Base-by-base conservation (phyloP, 345 rosid genomes). In the Ricinus communis region DNA sequence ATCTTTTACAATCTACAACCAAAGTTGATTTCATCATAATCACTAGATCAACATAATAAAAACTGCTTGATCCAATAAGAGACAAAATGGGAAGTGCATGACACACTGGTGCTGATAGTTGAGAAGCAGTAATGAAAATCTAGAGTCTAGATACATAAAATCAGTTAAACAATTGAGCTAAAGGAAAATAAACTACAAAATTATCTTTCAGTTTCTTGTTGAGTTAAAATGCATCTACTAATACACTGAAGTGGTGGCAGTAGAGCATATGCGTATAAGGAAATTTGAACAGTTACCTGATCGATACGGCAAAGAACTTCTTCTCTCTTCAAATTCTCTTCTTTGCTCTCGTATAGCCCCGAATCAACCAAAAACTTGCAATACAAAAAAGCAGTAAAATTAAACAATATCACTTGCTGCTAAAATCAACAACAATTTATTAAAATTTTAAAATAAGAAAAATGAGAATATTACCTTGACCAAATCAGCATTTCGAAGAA, bases 271-370 rank as follows among this genome's bases (percentile, higher is more conserved):
- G 28, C 14, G 36, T 24, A 12, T 27, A 56, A 12, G 28, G 0
- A 56, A 62, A 2, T 11, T 7, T 27, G 15, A 27, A 53, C 15
- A 57, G 22, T 49, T 65, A 77, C 77, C 81, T 72, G 67, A 62
- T 64, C 77, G 21, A 73, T 68, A 14, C 71, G 53, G 21, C 71
- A 31, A 25, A 77, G 72, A 47, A 77, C 81, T 65, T 77, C 73
- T 22, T 62, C 74, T 30, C 77, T 68, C 67, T 46, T 77, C 5
- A 22, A 6, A 55, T 74, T 63, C 57, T 77, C 77, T 38, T 77
- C 74, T 40, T 63, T 46, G 58, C 67, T 68, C 77, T 77, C 81
- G 16, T 69, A 73, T 4, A 77, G 60, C 7, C 81, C 81, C 36
- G 67, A 56, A 41, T 69, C 81, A 38, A 73, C 77, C 81, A 73